Conservation (phyloP, 805 yeast species). For the Kluyveromyces aestuarii region DNA sequence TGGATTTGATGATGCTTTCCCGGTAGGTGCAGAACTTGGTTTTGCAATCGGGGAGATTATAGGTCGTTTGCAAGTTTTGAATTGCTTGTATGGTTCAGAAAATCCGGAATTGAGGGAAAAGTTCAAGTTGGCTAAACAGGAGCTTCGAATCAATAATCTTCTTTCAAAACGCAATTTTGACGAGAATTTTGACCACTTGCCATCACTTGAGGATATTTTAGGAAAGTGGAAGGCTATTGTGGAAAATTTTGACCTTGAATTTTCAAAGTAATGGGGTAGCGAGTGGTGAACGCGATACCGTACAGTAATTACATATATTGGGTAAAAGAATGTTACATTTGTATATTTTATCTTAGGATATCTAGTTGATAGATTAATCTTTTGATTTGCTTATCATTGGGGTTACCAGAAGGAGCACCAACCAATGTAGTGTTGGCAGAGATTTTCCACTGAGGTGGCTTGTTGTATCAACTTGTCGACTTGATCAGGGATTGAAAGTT, state of each 20-base stretch:
- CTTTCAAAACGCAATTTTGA: slow-evolving; percentile 48
- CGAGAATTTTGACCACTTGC: slow-evolving; percentile 33
- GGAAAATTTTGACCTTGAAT: slow-evolving; percentile 6
- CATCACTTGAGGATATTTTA: slow-evolving; percentile 32
- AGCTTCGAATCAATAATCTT: slow-evolving; percentile 50
- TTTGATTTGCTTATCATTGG: background rate
- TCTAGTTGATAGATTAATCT: no score
- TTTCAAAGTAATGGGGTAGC: no score
- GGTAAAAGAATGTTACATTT: background rate
- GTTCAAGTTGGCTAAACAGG: slow-evolving; percentile 36
- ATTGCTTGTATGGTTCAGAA: slow-evolving; percentile 11
- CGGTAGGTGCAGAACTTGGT: slow-evolving; percentile 66
- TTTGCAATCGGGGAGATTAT: slow-evolving; percentile 53
- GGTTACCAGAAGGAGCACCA: slow-evolving; percentile 97
- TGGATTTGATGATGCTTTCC: slow-evolving; percentile 79
- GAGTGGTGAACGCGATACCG: no score
- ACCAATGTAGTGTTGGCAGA: slow-evolving; percentile 95
- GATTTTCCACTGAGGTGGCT: slow-evolving; percentile 91
- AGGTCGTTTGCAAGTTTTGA: slow-evolving; percentile 38
- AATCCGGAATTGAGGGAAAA: slow-evolving; percentile 13
- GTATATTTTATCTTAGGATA: no score
- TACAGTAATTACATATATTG: background rate
- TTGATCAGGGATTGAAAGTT: slow-evolving; percentile 76
- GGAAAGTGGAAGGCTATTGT: slow-evolving; percentile 35
- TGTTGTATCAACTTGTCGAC: slow-evolving; percentile 91